A percentile compares a stretch with the other conserved stretches of the same genome.
Conservation (phyloP, 2,329 filamentous ascomycete species). For the Coccinonectria pachysandricola region DNA sequence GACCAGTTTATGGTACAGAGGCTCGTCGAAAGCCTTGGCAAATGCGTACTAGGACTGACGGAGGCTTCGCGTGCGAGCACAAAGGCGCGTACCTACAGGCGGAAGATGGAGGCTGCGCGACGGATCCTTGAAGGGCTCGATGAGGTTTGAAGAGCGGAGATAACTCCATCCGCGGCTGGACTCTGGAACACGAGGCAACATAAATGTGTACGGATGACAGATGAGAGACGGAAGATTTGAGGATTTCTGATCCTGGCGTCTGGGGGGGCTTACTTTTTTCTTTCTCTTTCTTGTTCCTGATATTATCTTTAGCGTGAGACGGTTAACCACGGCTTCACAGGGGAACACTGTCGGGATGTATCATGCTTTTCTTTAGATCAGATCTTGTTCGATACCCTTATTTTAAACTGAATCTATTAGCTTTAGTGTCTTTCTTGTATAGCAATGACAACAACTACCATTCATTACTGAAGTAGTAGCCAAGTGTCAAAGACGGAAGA, state of each 20-base stretch:
- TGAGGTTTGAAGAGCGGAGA: too few species aligned
- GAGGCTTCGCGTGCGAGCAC: constrained; percentile 43
- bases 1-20: constrained; percentile 51
- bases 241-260: too few species aligned
- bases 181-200: too few species aligned
- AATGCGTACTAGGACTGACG: constrained; percentile 48
- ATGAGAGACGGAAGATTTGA: too few species aligned
- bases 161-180: too few species aligned
- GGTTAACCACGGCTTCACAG: too few species aligned
- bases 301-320: too few species aligned
- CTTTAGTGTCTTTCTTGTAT: neutral
- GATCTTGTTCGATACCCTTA: constrained; percentile 21
- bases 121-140: constrained; percentile 61
- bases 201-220: too few species aligned
- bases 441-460: too few species aligned
- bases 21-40: constrained; percentile 48
- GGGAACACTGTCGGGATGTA: constrained; percentile 14
- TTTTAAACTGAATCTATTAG: constrained; percentile 6
- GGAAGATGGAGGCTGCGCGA: constrained; percentile 65
- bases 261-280: constrained; percentile 1
- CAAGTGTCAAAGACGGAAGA: too few species aligned
- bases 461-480: too few species aligned
- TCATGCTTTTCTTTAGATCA: constrained; percentile 14
- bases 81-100: constrained; percentile 54
- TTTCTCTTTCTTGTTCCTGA: too few species aligned